Conservation (phyloP, 1,139 yeast genomes). For the Meyerozyma smithsonii region DNA sequence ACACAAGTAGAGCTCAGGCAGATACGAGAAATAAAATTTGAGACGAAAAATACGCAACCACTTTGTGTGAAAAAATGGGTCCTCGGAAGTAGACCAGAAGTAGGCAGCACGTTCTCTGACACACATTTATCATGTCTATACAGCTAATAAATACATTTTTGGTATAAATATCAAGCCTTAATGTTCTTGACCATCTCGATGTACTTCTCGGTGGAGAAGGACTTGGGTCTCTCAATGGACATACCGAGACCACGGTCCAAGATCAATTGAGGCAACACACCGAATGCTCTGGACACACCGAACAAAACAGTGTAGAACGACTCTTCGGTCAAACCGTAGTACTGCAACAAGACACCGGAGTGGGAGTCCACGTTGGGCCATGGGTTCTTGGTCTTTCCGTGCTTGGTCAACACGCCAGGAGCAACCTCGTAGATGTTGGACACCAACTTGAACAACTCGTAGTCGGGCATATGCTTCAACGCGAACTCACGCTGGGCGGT, state of each 20-base stretch:
- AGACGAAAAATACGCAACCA: neutral
- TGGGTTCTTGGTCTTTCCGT: slow-evolving; percentile 98
- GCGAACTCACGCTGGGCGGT: slow-evolving; percentile 97
- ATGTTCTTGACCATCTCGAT: slow-evolving; percentile 55
- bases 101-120: too few relatives aligned
- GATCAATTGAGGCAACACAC: slow-evolving; percentile 95
- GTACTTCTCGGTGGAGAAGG: slow-evolving; percentile 75
- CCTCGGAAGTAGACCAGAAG: too few relatives aligned
- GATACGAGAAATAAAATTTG: neutral
- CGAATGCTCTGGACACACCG: slow-evolving; percentile 97
- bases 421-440: slow-evolving; percentile 91
- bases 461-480: slow-evolving; percentile 94
- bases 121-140: slow-evolving; percentile 1
- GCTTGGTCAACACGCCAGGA: slow-evolving; percentile 90
- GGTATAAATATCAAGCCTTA: slow-evolving; percentile 17
- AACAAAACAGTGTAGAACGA: slow-evolving; percentile 96
- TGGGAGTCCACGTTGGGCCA: slow-evolving; percentile 99
- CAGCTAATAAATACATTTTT: slow-evolving; percentile 2
- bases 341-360: slow-evolving; percentile 94
- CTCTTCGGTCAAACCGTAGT: slow-evolving; percentile 94
- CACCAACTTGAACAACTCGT: slow-evolving; percentile 86
- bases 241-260: slow-evolving; percentile 94
- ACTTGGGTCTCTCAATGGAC: slow-evolving; percentile 97
- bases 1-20: neutral
- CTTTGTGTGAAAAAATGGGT: too few relatives aligned